Base-by-base conservation (phyloP, 768 basidiomycete genomes). In the Tulasnella sp. region DNA sequence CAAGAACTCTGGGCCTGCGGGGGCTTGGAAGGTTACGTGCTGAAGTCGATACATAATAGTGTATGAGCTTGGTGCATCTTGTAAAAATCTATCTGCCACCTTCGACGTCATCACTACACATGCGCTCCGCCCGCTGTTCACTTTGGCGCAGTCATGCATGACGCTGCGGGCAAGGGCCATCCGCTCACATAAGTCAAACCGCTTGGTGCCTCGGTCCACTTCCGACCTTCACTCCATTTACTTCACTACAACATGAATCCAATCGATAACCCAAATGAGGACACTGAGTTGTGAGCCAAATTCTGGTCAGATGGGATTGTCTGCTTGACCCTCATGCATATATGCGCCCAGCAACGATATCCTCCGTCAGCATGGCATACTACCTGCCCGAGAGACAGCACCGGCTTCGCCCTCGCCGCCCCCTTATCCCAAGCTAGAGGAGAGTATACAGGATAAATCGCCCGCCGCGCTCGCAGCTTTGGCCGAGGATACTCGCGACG, bases 1-100 rank as follows among this genome's bases (percentile, higher is more conserved):
- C 96, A 99, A 73, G 94, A 99, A 72, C 74, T 99, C 44, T 98
- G 96, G 96, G 77, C 93, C 12, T 93, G 90, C 64, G 92, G 90
- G 7, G 92, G 93, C 5, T 70, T 98, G 59, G 94, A 98, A 66
- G 92, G 92, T 1, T 96, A 83, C 69, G 88, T 97, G 51, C 70
- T 91, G 65, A 88, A 88, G 45, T 57, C 66, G 60, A 65, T 66
- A 34, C 34, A 60, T 45, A 45, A 30, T 34, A 27, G 55, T 15
- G 49, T 54, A 38, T 38, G 15, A 38, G 34, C 34, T 38, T 7
- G 34, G 15, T 38, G 15, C 15, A 7, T 38, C 34, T 38, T 15
- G 34, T 7, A 38, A 7, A 15, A 7, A 38, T 5, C 15, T 15
- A 38, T 38, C 5, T 15, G 34, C 34, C 5, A 15, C 15, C 34